phyloP scores from a whole-genome alignment of 1,284 basidiomycete species.

The Leccinum ambiguum region DNA sequence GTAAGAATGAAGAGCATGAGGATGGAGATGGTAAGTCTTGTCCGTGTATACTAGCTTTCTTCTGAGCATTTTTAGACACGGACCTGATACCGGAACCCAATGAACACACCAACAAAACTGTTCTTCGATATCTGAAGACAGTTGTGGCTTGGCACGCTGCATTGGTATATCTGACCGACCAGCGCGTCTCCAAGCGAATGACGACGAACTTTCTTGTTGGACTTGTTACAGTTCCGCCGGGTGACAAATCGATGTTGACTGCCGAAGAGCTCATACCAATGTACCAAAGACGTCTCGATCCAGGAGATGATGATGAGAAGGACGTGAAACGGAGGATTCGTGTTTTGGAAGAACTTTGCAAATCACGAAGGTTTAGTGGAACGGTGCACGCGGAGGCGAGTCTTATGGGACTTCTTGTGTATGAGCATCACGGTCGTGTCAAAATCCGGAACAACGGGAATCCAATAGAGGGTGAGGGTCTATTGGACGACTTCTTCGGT shows the following conservation, averaged over 20 bases:
- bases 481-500: neutral
- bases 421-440: neutral
- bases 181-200: neutral
- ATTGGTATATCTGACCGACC: neutral
- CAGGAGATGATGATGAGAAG: neutral
- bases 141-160: conserved; percentile 1
- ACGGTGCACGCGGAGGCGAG: neutral
- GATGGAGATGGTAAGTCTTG: neutral
- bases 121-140: neutral
- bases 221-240: neutral
- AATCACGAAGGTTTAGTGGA: neutral
- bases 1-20: neutral
- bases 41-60: no score
- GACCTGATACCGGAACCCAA: neutral
- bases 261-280: neutral
- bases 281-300: neutral
- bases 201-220: neutral
- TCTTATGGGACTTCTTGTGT: neutral
- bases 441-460: neutral
- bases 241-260: neutral
- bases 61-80: neutral
- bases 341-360: neutral
- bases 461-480: neutral
- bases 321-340: neutral
- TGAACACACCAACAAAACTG: neutral